Conservation (phyloP, 306 rosid genomes). For the Cucurbita maxima region DNA sequence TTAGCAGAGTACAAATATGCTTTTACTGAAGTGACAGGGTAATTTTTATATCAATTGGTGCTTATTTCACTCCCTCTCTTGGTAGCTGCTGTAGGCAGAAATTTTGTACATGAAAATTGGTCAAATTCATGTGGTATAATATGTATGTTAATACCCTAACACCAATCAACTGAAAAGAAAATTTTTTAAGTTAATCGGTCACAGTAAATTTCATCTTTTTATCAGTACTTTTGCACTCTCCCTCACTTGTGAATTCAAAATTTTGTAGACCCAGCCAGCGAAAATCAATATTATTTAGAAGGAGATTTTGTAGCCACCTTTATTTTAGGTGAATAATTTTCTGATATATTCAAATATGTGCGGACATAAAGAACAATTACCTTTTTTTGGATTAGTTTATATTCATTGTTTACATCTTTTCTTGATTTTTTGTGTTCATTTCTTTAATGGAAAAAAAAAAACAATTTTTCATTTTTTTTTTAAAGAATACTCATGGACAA, state of each 20-base stretch:
- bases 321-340: not conserved
- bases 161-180: not conserved
- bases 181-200: not conserved
- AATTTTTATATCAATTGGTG: conserved; percentile 11
- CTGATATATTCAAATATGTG: not conserved
- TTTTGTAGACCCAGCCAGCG: not conserved
- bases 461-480: not conserved
- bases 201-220: not conserved
- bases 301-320: not conserved
- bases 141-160: not conserved
- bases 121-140: not conserved
- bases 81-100: not conserved
- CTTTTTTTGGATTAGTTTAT: not conserved
- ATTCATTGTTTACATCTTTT: not conserved
- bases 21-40: conserved; percentile 47
- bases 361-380: not conserved
- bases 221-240: not conserved
- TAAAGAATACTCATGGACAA: too few relatives aligned
- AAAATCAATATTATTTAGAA: not conserved
- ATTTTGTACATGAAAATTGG: not conserved
- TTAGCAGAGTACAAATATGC: conserved; percentile 35
- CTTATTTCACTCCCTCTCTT: not conserved
- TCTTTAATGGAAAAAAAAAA: not conserved
- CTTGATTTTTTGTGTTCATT: not conserved
- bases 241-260: not conserved